Evolutionary conservation across 352 stramenopile species (phyloP), one percentile per base, ranked within the genome.

Genomic region (Phytophthora ramorum): DNA sequence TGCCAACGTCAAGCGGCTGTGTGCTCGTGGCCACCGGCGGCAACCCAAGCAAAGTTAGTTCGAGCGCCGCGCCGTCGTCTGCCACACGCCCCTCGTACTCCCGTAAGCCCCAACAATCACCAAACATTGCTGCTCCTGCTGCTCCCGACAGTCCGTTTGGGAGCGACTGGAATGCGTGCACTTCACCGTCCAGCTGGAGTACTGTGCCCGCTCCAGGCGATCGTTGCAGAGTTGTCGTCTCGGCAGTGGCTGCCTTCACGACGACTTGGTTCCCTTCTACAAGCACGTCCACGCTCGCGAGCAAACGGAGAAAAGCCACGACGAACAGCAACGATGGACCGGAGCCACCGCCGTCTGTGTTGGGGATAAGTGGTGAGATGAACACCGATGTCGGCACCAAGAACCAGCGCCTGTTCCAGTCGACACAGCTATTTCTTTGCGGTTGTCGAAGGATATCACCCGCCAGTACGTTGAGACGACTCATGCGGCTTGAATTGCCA

Each of bases 301-400:
- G 43, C 26, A 20, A 34, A 17, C 28, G 52, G 2, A 59, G 24
- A 44, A 43, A 28, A 4, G 28, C 16, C 1, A 51, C 43, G 6
- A 51, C 28, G 17, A 50, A 13, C n/a, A 59, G 9, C 38, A 59
- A 30, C 8, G 52, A 59, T 13, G 28, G 19, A 26, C 30, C 24
- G 7, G 7, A 28, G 0, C 7, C 19, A 6, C 9, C n/a, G 32
- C 6, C 46, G 4, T 43, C 28, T 14, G 24, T 24, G 10, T 19
- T 17, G 35, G 35, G 4, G 4, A 8, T 2, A 24, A 34, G 32
- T 16, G 30, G 32, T 28, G 16, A n/a, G 30, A 55, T 43, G 12
- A 37, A 59, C 13, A 59, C 38, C 16, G 52, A 51, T n/a, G 52
- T n/a, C 16, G 52, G 9, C 10, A 50, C 52, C 22, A 59, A 47